Base-by-base conservation (phyloP, 2,329 filamentous ascomycete species). In the Colletotrichum sp. region DNA sequence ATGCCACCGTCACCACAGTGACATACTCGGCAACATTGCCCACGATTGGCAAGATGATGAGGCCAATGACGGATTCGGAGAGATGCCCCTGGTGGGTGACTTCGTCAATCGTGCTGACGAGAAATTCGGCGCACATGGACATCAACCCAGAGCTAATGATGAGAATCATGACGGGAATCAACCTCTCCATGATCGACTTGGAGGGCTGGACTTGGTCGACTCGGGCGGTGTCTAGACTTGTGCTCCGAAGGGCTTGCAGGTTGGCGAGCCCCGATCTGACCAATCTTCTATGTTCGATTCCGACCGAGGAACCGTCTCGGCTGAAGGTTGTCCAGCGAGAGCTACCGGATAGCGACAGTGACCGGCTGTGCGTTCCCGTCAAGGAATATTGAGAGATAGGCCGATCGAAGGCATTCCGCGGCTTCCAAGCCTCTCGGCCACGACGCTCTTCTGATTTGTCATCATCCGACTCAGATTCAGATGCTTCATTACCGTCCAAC, bases 21-120 rank as follows among this genome's bases (percentile, higher is more conserved):
- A 90, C 87, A 74, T 92, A 90, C 79, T 92, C 90, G 3, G 90
- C 90, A 0, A 90, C 89, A 71, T 92, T 92, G 43, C 91, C 90
- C 1, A 91, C 88, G 51, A 92, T 88, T 0, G 91, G 91, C 13
- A 92, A 83, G 70, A 92, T 86, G 57, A 92, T 90, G 15, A 92
- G 83, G 47, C 90, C 90, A 61, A 92, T 89, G 66, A 92, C 88
- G 0, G 88, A 85, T 77, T 91, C 88, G 13, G 88, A 89, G 4
- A 92, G 80, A 4, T 85, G 86, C 2, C 81, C 81, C 54, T 82
- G 80, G n/a, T 80, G 81, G 0, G 90, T 88, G 1, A 92, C 85
- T 34, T 87, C 87, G 77, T 90, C 86, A 74, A 92, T 92, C 59
- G 87, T 88, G 70, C 85, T 86, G 55, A 92, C 90, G 77, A 92